Conservation (phyloP, 1,284 basidiomycete species). For the Phellopilus nigrolimitatus region DNA sequence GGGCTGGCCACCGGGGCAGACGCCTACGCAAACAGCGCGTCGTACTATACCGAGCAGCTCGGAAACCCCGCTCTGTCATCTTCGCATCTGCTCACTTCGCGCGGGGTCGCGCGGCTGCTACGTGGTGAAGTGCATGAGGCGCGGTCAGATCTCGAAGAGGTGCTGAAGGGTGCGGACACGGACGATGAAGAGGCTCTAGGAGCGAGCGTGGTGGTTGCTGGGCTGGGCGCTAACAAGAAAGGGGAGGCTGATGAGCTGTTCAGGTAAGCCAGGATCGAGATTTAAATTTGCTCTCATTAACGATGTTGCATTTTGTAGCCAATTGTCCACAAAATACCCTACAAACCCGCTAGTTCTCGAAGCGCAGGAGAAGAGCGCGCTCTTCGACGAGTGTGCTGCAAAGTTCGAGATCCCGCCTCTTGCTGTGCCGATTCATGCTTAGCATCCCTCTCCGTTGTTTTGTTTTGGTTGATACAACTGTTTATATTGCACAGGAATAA, state of each 20-base stretch:
- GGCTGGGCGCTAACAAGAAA: conserved; percentile 55
- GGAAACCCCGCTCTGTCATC: conserved; percentile 79
- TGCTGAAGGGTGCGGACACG: conserved; percentile 48
- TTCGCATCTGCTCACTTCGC: conserved; percentile 71
- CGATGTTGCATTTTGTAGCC: conserved; percentile 35
- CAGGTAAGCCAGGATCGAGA: conserved; percentile 58
- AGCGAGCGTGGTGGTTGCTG: conserved; percentile 60
- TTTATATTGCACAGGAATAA: too few relatives aligned
- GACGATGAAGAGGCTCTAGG: conserved; percentile 67
- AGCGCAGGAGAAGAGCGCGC: conserved; percentile 50
- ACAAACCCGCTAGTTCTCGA: conserved; percentile 66
- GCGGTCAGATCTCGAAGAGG: conserved; percentile 80
- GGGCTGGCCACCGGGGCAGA: conserved; percentile 78
- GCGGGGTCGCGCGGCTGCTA: conserved; percentile 80
- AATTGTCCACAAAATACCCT: conserved; percentile 53
- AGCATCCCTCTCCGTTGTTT: not conserved
- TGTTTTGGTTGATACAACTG: too few relatives aligned
- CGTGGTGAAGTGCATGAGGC: conserved; percentile 80
- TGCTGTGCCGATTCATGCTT: conserved; percentile 34
- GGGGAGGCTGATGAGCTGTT: conserved; percentile 60
- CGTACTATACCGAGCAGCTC: conserved; percentile 91
- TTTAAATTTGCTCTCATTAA: too few relatives aligned
- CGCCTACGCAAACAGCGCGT: conserved; percentile 63
- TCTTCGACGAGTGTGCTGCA: conserved; percentile 69
- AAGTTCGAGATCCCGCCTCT: conserved; percentile 62